These are phyloP conservation scores for Pythium folliculosum DNA, from an alignment of 352 stramenopile genomes.

Conservation along the genomic window DNA sequence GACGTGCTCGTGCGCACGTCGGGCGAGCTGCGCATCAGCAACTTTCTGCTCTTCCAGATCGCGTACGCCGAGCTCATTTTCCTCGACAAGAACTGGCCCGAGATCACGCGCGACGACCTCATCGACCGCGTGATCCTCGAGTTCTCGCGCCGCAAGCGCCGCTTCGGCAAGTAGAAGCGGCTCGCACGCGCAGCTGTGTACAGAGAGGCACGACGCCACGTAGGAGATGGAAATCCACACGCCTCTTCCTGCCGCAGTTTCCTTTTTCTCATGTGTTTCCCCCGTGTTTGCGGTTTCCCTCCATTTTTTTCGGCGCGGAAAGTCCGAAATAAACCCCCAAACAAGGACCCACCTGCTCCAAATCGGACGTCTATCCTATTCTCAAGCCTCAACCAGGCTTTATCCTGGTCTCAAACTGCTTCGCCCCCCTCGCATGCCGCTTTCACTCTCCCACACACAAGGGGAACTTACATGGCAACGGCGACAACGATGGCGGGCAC, in stretches of 20 bases:
- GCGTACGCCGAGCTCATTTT: conserved; percentile 96
- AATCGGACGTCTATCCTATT: neutral
- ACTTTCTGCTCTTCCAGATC: conserved; percentile 96
- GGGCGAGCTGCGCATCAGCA: conserved; percentile 94
- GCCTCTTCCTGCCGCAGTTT: neutral
- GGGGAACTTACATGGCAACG: no score
- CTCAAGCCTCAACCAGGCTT: neutral
- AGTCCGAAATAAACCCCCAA: neutral
- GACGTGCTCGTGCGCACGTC: conserved; percentile 96
- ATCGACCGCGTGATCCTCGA: conserved; percentile 79
- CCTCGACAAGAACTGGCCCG: conserved; percentile 95
- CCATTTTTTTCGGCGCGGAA: conserved; percentile 13
- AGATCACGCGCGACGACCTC: conserved; percentile 88
- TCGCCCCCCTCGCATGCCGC: neutral
- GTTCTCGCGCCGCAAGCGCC: conserved; percentile 85
- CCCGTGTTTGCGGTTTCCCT: conserved; percentile 13
- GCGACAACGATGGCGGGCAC: conserved; percentile 24
- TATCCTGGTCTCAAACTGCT: conserved; percentile 4
- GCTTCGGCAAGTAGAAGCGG: conserved; percentile 84
- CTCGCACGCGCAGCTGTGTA: neutral
- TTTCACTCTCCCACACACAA: neutral
- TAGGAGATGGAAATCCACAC: neutral
- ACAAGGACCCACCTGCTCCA: neutral
- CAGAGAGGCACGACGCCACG: neutral
- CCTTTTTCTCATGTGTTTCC: neutral